Base-by-base conservation (phyloP, 257 asterid species). In the Ehretia macrophylla region DNA sequence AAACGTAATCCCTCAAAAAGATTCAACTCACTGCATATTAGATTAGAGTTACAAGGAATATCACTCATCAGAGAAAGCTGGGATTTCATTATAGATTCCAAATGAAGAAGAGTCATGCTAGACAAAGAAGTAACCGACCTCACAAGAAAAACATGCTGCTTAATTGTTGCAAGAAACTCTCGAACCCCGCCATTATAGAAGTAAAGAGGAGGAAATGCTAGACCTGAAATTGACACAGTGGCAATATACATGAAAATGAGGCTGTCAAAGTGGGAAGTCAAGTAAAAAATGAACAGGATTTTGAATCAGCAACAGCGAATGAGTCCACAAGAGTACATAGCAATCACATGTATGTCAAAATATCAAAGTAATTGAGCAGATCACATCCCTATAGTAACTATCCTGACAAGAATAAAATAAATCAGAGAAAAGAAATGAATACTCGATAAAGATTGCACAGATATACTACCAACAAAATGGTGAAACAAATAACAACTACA, bases 151-250 rank as follows among this genome's bases (percentile, higher is more conserved):
- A 77, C 76, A 44, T 89, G 92, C 60, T 83, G 97, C 82, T 87
- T 93, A 74, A 87, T 68, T 63, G 92, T 86, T 44, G 92, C 85
- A 49, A 93, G 86, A 75, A 93, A 93, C 74, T 93, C 99, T 56
- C 84, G 68, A 16, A 93, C 96, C 56, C 99, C 99, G 64, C 99
- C 99, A 76, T 85, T 93, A 63, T 88, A 92, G 75, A 92, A 92
- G 81, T 92, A 88, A 63, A 92, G 88, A 22, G 99, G 95, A 51
- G 99, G 96, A 72, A 77, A 83, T 67, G 99, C 99, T 57, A 92
- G 83, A 59, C 99, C 99, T 92, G 77, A 60, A 68, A 72, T 54
- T 35, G 65, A n/a, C n/a, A 60, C 59, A 70, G 48, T 27, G 4
- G 6, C 35, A 27, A 6, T 6, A 6, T 27, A 42, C 47, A 42